Evolutionary conservation across 495 filamentous ascomycete species (phyloP).

Genomic region (Pyrenula aspistea): DNA sequence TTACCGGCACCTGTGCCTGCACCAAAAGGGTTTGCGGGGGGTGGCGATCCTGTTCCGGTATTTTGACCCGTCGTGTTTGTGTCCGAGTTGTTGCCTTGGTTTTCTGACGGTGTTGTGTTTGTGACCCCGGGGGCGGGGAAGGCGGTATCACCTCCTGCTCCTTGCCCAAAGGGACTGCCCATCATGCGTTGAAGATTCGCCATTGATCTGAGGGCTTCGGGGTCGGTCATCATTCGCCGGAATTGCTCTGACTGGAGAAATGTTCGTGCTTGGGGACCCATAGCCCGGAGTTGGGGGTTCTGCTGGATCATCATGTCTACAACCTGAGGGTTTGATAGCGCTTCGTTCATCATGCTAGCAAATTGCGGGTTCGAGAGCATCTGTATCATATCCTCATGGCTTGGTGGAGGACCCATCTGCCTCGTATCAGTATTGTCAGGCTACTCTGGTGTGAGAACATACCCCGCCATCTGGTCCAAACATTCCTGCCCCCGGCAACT

Average conservation of each 20-base stretch:
- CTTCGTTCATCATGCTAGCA: conserved; percentile 77
- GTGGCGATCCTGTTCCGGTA: background rate
- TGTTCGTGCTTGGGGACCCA: conserved; percentile 68
- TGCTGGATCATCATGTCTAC: conserved; percentile 84
- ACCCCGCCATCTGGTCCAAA: conserved; percentile 97
- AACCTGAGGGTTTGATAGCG: conserved; percentile 82
- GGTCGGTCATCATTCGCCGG: conserved; percentile 92
- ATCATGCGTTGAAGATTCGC: conserved; percentile 66
- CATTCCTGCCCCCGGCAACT: conserved; percentile 74
- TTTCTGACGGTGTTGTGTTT: conserved; percentile 47
- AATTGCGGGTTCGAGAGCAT: conserved; percentile 84
- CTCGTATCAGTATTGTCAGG: no score
- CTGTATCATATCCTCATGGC: conserved; percentile 62
- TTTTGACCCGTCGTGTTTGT: conserved; percentile 1
- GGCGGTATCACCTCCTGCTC: conserved; percentile 29
- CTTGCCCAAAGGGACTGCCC: conserved; percentile 35
- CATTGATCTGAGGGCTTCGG: conserved; percentile 66
- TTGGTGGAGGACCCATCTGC: conserved; percentile 85
- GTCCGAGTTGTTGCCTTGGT: conserved; percentile 14
- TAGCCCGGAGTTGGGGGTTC: conserved; percentile 77
- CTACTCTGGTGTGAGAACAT: no score
- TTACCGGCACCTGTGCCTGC: conserved; percentile 42
- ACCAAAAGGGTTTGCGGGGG: conserved; percentile 13
- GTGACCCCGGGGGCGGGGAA: conserved; percentile 88
- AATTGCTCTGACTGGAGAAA: conserved; percentile 79